phyloP scores from a whole-genome alignment of 129 eudicot species.

The Logfia minima region DNA sequence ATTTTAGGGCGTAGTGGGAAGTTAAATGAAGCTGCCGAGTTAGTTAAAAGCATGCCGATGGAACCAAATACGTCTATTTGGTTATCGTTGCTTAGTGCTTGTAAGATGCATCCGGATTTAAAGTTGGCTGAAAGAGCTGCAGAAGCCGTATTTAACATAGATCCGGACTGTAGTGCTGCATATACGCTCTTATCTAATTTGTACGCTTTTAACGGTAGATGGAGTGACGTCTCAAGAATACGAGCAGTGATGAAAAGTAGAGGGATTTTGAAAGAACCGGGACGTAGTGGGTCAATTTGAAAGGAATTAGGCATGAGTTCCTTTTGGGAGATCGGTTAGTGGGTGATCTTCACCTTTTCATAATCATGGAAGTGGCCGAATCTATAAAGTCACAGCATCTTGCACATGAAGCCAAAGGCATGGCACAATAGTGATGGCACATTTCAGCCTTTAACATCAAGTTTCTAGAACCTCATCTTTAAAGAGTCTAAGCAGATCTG shows the following conservation, averaged over 20 bases:
- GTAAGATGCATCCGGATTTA: conserved; percentile 55
- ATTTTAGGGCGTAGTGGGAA: conserved; percentile 68
- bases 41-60: conserved; percentile 65
- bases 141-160: conserved; percentile 43
- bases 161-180: conserved; percentile 67
- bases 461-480: not conserved
- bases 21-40: conserved; percentile 68
- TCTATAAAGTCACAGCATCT: conserved; percentile 7
- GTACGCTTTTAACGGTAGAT: conserved; percentile 69
- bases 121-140: conserved; percentile 72
- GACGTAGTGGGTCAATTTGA: conserved; percentile 60
- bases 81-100: conserved; percentile 72
- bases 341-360: not conserved
- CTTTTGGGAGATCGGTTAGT: not conserved
- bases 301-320: conserved; percentile 45
- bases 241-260: conserved; percentile 59
- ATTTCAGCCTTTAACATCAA: not conserved
- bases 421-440: not conserved
- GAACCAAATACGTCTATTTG: conserved; percentile 54
- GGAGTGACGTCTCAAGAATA: conserved; percentile 74
- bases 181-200: conserved; percentile 67
- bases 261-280: conserved; percentile 48
- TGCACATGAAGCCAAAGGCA: not conserved
- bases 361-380: not conserved
- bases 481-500: not conserved